These are phyloP conservation scores for Copromyces sp. DNA, from an alignment of 495 filamentous ascomycete genomes.

Conservation along the genomic window DNA sequence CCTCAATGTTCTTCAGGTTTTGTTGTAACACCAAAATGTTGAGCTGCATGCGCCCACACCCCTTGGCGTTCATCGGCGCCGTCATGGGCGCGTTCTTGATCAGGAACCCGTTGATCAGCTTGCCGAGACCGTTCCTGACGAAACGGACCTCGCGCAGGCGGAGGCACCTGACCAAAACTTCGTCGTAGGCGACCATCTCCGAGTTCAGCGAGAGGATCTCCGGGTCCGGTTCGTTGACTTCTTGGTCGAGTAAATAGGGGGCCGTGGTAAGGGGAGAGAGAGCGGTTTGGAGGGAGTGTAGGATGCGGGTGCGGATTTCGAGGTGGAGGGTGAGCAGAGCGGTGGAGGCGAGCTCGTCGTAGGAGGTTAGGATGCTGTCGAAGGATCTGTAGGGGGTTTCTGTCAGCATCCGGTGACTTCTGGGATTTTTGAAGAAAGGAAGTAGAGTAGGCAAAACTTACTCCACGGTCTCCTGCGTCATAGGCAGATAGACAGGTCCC, in stretches of 20 bases:
- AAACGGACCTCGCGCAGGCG: slow-evolving; percentile 55
- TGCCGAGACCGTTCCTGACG: slow-evolving; percentile 58
- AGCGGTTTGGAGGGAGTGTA: slow-evolving; percentile 52
- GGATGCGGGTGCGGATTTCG: slow-evolving; percentile 72
- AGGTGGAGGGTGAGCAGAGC: slow-evolving; percentile 78
- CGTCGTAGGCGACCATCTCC: slow-evolving; percentile 74
- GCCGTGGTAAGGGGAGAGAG: slow-evolving; percentile 41
- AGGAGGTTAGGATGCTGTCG: slow-evolving; percentile 71
- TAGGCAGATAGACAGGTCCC: slow-evolving; percentile 69
- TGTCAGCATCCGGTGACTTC: slow-evolving; percentile 13
- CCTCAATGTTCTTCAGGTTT: slow-evolving; percentile 84
- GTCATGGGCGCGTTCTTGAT: slow-evolving; percentile 33
- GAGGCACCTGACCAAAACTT: slow-evolving; percentile 61
- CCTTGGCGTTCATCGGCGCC: slow-evolving; percentile 44
- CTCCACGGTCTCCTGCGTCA: slow-evolving; percentile 75
- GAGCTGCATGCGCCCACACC: slow-evolving; percentile 71
- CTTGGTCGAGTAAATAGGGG: slow-evolving; percentile 63
- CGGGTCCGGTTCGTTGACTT: slow-evolving; percentile 68
- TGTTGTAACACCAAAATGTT: slow-evolving; percentile 93
- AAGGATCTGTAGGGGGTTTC: slow-evolving; percentile 47
- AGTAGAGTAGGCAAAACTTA: slow-evolving; percentile 28
- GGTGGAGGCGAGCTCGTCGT: slow-evolving; percentile 63
- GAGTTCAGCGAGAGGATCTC: slow-evolving; percentile 67
- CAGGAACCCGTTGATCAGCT: slow-evolving; percentile 34
- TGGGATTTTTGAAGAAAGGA: neutral